A percentile compares a stretch with the other conserved stretches of the same genome.
phyloP scores from a whole-genome alignment of 768 basidiomycete genomes.

The Lyophyllum shimeji region DNA sequence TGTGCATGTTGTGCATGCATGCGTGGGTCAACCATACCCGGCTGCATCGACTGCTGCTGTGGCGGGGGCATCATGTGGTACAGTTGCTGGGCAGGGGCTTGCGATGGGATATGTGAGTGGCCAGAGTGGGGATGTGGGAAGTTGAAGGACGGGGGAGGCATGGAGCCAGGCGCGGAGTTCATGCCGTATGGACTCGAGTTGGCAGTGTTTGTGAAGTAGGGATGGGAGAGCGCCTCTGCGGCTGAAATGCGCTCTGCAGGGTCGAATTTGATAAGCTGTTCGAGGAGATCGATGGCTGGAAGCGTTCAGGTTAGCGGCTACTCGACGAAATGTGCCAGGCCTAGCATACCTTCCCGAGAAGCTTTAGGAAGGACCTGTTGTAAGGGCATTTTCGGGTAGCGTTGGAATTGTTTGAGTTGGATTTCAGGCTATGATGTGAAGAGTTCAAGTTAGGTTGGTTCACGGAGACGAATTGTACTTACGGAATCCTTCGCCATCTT shows the following conservation, averaged over 20 bases:
- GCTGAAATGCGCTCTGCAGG: constrained; percentile 90
- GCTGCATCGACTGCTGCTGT: constrained; percentile 23
- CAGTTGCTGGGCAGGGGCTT: constrained; percentile 30
- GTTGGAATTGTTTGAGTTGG: constrained; percentile 79
- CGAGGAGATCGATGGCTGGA: constrained; percentile 87
- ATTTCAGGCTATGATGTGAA: constrained; percentile 66
- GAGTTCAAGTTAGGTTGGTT: neutral
- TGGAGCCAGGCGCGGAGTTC: constrained; percentile 49
- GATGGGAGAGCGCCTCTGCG: constrained; percentile 86
- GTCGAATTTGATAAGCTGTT: constrained; percentile 94
- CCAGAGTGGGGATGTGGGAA: constrained; percentile 65
- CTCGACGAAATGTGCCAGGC: neutral
- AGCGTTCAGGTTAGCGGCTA: neutral
- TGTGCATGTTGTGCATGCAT: constrained; percentile 13
- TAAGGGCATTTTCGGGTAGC: constrained; percentile 83
- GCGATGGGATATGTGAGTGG: constrained; percentile 40
- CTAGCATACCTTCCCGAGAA: constrained; percentile 66
- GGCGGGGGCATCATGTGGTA: constrained; percentile 28
- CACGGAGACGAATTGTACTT: constrained; percentile 25
- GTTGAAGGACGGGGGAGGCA: constrained; percentile 69
- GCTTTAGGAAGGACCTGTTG: constrained; percentile 84
- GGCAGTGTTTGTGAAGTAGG: constrained; percentile 75
- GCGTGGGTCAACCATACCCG: constrained; percentile 11
- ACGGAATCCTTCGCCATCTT: constrained; percentile 92
- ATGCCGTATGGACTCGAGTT: constrained; percentile 41